phyloP scores from a whole-genome alignment of 2,329 filamentous ascomycete genomes.

The Parastagonospora avenae region DNA sequence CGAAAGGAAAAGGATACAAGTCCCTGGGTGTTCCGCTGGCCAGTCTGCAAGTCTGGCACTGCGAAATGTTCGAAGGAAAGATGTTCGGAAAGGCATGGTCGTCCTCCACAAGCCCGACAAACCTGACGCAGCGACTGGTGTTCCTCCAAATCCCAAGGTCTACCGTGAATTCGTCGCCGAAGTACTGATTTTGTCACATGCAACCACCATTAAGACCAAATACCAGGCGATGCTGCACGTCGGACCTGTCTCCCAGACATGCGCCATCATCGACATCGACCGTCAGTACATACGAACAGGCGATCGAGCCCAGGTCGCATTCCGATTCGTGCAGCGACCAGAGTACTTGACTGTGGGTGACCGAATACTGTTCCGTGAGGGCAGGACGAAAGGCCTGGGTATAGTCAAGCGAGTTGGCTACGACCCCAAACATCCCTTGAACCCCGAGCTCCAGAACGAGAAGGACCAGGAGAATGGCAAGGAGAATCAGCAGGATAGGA shows the following conservation, averaged over 20 bases:
- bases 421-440: slow-evolving; percentile 63
- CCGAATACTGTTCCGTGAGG: slow-evolving; percentile 89
- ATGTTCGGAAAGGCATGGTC: slow-evolving; percentile 98
- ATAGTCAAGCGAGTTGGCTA: slow-evolving; percentile 94
- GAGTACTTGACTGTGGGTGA: slow-evolving; percentile 92
- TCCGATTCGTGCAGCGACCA: slow-evolving; percentile 90
- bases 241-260: slow-evolving; percentile 92
- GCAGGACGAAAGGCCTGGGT: slow-evolving; percentile 90
- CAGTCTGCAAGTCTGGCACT: slow-evolving; percentile 93
- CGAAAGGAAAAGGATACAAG: slow-evolving; percentile 88
- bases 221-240: slow-evolving; percentile 99
- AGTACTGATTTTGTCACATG: slow-evolving; percentile 93
- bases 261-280: slow-evolving; percentile 96
- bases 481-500: slow-evolving; percentile 13
- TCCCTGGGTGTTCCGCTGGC: slow-evolving; percentile 85
- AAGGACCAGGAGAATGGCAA: slow-evolving; percentile 24
- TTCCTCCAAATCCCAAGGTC: slow-evolving; percentile 54
- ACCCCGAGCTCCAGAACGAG: slow-evolving; percentile 34
- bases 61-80: slow-evolving; percentile 83
- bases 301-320: slow-evolving; percentile 91
- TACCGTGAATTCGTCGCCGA: slow-evolving; percentile 63
- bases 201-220: slow-evolving; percentile 94
- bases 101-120: slow-evolving; percentile 83
- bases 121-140: slow-evolving; percentile 51
- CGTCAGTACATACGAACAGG: slow-evolving; percentile 93